Base-by-base conservation (phyloP, 202 grass and related monocot species). In the Setaria italica region DNA sequence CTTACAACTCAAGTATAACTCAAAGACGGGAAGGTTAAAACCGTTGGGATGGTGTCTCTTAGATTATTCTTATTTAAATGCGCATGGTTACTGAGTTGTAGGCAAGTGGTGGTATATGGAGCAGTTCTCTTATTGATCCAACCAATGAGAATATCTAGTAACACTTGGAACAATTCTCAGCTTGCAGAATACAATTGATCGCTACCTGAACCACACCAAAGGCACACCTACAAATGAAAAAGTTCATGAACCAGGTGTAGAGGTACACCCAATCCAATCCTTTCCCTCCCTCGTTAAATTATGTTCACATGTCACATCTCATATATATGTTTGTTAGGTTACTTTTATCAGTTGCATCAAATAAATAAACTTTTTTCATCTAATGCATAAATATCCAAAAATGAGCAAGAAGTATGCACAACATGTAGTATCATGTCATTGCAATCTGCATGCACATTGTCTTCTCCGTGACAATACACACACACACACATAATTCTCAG, bases 161-260 rank as follows among this genome's bases (percentile, higher is more conserved):
- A 72, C 19, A 64, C 75, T 39, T 57, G 34, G 51, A 57, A 79
- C 13, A 82, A 37, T 53, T 49, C 34, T 10, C 77, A 95, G 93
- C 47, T 80, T 91, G 81, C 90, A 91, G 85, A 83, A 80, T 43
- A 92, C 93, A 34, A 87, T 95, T 75, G 84, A 91, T 85, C 88
- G 90, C 39, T 95, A 92, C 53, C 29, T 82, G 30, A 89, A 65
- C 29, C 90, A 92, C 43, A 87, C 90, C 70, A 90, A 87, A 81
- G 88, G 67, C 74, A 42, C 45, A 75, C 21, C 34, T 85, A 48
- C 57, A 80, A 90, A 60, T 83, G 72, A 51, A 30, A 85, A 72
- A 74, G 80, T 67, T 70, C 58, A n/a, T 32, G 74, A 87, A 82
- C 7, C 65, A 84, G 77, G 64, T 41, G 15, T 81, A 19, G 82